A percentile compares a stretch with the other conserved stretches of the same genome.
Evolutionary conservation across 306 rosid species (phyloP).

Genomic region (Prosopis cineraria): DNA sequence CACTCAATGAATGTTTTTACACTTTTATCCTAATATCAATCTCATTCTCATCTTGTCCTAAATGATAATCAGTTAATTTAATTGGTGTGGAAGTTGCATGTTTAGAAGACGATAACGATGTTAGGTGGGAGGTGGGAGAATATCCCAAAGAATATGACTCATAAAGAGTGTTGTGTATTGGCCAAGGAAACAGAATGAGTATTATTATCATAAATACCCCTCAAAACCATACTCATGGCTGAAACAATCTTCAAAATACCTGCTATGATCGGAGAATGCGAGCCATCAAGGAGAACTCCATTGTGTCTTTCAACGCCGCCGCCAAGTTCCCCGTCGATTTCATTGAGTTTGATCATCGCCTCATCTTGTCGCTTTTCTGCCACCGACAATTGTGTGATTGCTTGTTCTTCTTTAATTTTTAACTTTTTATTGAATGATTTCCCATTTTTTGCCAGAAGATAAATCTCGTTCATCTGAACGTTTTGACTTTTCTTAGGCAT

Average conservation of each 20-base stretch:
- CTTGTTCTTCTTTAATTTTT: neutral
- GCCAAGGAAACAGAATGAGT: neutral
- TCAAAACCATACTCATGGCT: neutral
- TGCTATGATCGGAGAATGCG: conserved; percentile 52
- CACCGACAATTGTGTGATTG: neutral
- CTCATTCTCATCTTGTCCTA: too few relatives aligned
- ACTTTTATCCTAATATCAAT: too few relatives aligned
- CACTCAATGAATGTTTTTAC: too few relatives aligned
- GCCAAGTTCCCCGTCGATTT: conserved; percentile 59
- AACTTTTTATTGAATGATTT: neutral
- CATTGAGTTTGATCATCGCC: conserved; percentile 58
- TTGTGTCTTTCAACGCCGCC: conserved; percentile 67
- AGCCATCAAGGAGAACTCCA: conserved; percentile 72
- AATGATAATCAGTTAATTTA: neutral
- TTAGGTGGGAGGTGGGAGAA: neutral
- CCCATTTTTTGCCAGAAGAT: neutral
- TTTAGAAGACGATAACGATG: neutral
- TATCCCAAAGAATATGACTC: conserved; percentile 8
- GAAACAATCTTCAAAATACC: neutral
- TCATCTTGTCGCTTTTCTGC: neutral
- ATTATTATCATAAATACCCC: neutral
- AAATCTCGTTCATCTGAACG: neutral
- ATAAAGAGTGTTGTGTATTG: neutral
- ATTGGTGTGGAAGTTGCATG: neutral
- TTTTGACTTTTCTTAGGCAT: neutral